Conservation (phyloP, 192 early-diverging fungal genomes). For the Ambispora gerdemannii region DNA sequence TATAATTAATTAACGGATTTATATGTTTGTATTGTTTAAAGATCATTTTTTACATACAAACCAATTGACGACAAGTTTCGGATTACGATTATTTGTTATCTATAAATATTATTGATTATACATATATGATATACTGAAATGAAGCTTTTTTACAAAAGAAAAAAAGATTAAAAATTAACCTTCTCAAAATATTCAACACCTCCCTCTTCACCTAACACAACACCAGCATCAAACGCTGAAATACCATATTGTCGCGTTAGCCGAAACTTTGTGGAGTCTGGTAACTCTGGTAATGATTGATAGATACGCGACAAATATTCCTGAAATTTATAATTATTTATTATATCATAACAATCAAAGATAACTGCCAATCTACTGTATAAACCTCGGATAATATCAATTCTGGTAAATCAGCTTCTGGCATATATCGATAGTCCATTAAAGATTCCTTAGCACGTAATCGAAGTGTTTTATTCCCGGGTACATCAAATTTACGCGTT, state of each 20-base stretch:
- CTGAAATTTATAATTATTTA: constrained; percentile 27
- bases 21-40: constrained; percentile 37
- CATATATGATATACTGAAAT: too few species aligned
- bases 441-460: constrained; percentile 81
- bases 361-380: background rate
- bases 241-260: constrained; percentile 61
- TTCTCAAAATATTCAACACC: constrained; percentile 76
- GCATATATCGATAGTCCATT: constrained; percentile 85
- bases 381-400: constrained; percentile 45
- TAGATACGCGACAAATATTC: constrained; percentile 47
- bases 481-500: constrained; percentile 77
- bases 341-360: background rate
- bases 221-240: constrained; percentile 51
- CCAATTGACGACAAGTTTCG: constrained; percentile 51
- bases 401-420: constrained; percentile 72
- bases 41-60: constrained; percentile 21
- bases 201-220: constrained; percentile 69
- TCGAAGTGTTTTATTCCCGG: constrained; percentile 57
- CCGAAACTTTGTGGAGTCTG: constrained; percentile 59
- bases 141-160: too few species aligned
- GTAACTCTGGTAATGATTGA: constrained; percentile 65
- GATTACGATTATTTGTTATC: constrained; percentile 35
- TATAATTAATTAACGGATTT: constrained; percentile 35
- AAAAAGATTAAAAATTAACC: constrained; percentile 35
- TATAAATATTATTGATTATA: background rate